Evolutionary conservation across 805 yeast species (phyloP).

Genomic region (Zygotorulaspora danielsina): DNA sequence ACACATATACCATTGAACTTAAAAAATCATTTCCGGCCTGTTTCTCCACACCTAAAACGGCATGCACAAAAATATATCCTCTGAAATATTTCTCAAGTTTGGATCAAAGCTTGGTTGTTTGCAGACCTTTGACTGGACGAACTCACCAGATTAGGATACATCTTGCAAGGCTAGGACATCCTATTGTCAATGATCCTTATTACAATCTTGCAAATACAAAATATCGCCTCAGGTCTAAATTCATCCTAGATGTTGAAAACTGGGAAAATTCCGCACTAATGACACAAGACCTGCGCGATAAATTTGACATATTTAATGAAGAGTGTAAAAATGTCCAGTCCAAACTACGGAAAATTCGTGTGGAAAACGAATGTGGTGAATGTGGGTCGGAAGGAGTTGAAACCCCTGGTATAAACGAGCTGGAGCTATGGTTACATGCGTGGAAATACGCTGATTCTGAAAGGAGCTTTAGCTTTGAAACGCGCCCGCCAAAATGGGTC

Average conservation of each 20-base stretch:
- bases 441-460: conserved; percentile 36
- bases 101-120: conserved; percentile 57
- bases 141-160: conserved; percentile 96
- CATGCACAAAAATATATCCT: conserved; percentile 64
- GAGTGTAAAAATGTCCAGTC: conserved; percentile 38
- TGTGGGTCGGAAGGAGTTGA: conserved; percentile 26
- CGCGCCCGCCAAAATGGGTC: conserved; percentile 48
- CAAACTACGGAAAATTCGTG: conserved; percentile 17
- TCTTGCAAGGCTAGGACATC: conserved; percentile 75
- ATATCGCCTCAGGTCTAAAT: conserved; percentile 25
- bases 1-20: conserved; percentile 69
- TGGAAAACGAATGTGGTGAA: conserved; percentile 20
- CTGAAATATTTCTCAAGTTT: conserved; percentile 53
- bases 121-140: conserved; percentile 88
- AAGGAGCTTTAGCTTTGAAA: conserved; percentile 37
- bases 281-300: conserved; percentile 7
- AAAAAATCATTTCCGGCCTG: conserved; percentile 55
- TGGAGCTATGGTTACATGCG: conserved; percentile 34
- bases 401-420: conserved; percentile 25
- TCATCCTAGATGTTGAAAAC: conserved; percentile 17
- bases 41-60: conserved; percentile 47
- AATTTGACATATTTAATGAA: conserved; percentile 20
- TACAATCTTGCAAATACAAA: conserved; percentile 34
- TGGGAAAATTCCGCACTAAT: conserved; percentile 19
- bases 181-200: conserved; percentile 87